Percentiles rank a stretch among this genome's conserved stretches.
These are phyloP conservation scores for Leptosphaerulina australis DNA, from an alignment of 2,329 filamentous ascomycete species.

Conservation along the genomic window DNA sequence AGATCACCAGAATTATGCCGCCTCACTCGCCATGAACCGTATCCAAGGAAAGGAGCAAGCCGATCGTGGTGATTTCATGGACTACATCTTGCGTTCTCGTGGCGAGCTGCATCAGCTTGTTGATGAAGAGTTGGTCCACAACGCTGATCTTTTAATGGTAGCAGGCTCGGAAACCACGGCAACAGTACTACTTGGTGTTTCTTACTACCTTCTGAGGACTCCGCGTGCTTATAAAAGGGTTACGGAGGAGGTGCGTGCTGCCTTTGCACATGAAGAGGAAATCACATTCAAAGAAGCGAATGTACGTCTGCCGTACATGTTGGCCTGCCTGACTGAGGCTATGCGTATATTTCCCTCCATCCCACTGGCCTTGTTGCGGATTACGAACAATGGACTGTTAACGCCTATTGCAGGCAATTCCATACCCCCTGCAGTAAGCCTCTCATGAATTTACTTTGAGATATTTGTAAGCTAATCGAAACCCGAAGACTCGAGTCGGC, in stretches of 20 bases:
- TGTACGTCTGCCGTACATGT: constrained; percentile 10
- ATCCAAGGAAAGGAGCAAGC: constrained; percentile 14
- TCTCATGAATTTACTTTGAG: not conserved
- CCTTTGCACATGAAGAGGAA: constrained; percentile 23
- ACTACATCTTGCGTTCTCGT: constrained; percentile 16
- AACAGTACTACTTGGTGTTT: constrained; percentile 25
- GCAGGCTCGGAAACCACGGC: constrained; percentile 35
- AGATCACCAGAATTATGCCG: constrained; percentile 15
- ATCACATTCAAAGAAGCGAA: constrained; percentile 19
- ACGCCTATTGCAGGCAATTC: constrained; percentile 13
- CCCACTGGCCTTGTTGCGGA: constrained; percentile 2
- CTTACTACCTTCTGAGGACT: constrained; percentile 21
- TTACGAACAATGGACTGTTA: constrained; percentile 4
- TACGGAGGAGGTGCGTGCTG: constrained; percentile 22
- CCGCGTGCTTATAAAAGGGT: constrained; percentile 17
- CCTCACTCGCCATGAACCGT: constrained; percentile 11
- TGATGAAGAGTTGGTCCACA: constrained; percentile 17
- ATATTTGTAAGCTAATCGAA: not conserved
- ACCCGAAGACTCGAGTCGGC: constrained; percentile 16
- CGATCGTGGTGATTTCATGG: constrained; percentile 18
- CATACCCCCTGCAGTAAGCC: constrained; percentile 13
- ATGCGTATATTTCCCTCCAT: constrained; percentile 18
- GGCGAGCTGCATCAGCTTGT: constrained; percentile 10
- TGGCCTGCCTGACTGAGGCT: constrained; percentile 11
- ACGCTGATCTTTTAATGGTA: constrained; percentile 22